Base-by-base conservation (phyloP, 495 filamentous ascomycete species). In the Antarctomyces pellizariae region DNA sequence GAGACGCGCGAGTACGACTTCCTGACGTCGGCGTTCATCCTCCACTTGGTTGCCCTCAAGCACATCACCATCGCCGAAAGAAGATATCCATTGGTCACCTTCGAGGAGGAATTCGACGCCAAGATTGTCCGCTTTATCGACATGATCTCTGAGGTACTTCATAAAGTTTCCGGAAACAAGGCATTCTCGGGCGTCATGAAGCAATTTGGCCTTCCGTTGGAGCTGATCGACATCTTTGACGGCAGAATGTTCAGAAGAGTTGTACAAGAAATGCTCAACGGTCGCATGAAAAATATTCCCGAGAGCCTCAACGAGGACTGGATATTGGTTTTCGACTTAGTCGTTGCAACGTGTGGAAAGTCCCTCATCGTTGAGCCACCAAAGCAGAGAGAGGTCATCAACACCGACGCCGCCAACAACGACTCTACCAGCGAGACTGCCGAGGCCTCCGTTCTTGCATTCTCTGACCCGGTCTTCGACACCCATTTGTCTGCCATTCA, bases 161-260 rank as follows among this genome's bases (percentile, higher is more conserved):
- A n/a, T 27, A 13, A 18, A 6, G 30, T 32, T 2, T 21, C 38
- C 7, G 15, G 22, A 7, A 13, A 35, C 24, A 3, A 13, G 2
- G 20, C 21, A 18, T 41, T 34, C 34, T 24, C 22, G 9, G 28
- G 26, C 1, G 13, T 35, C 3, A 29, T 41, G 27, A 24, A 35
- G 18, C 14, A 28, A 6, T 26, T 31, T 11, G 20, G 27, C 8
- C 10, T 30, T 2, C 29, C 24, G 14, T 63, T 54, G 37, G 62
- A 75, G 36, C 34, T 67, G 0, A 54, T 48, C 12, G 73, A 79
- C 38, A 41, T 69, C 6, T 29, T 77, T n/a, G 73, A 79, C 37
- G 73, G 72, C 10, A 52, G 64, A 22, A 35, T 76, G 1, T 60
- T 72, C 29, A 33, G 42, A 12, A 30, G 25, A 18, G 31, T 48